A percentile compares a stretch with the other conserved stretches of the same genome.
These are phyloP conservation scores for Fusarium drepaniforme DNA, from an alignment of 2,329 filamentous ascomycete species.

Conservation along the genomic window DNA sequence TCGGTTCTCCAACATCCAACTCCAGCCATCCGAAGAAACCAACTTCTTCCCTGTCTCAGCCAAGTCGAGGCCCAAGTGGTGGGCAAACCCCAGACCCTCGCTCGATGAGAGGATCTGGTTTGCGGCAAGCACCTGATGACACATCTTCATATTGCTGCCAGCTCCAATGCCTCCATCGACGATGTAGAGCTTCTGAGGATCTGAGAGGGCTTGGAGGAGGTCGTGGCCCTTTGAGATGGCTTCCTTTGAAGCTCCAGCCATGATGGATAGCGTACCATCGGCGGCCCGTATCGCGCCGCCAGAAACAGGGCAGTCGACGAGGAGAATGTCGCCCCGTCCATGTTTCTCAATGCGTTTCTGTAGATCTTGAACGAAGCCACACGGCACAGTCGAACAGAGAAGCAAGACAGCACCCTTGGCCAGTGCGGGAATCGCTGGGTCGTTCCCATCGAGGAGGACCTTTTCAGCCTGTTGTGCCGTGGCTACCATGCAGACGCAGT, in stretches of 20 bases:
- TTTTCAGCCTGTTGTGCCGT: constrained; percentile 27
- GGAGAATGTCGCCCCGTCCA: constrained; percentile 17
- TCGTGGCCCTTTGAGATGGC: constrained; percentile 68
- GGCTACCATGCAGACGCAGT: constrained; percentile 34
- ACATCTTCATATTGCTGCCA: constrained; percentile 77
- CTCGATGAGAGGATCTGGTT: constrained; percentile 72
- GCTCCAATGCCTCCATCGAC: constrained; percentile 71
- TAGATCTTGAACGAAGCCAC: constrained; percentile 19
- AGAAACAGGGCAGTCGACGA: constrained; percentile 54
- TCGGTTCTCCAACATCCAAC: constrained; percentile 74
- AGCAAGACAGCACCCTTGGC: constrained; percentile 15
- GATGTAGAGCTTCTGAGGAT: constrained; percentile 70
- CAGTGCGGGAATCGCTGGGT: constrained; percentile 14
- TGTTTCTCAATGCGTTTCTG: constrained; percentile 7
- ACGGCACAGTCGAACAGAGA: constrained; percentile 25
- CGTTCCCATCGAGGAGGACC: constrained; percentile 17
- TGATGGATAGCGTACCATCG: constrained; percentile 77
- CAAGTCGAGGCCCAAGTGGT: constrained; percentile 65
- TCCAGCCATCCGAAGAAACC: constrained; percentile 62
- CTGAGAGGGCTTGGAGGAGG: constrained; percentile 74
- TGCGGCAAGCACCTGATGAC: constrained; percentile 74
- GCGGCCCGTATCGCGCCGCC: constrained; percentile 57
- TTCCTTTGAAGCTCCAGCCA: constrained; percentile 72
- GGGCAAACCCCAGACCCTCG: constrained; percentile 72
- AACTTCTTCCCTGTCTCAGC: constrained; percentile 56